Evolutionary conservation across 1,139 yeast genomes (phyloP), one percentile per base, ranked within the genome.

Genomic region (Saccharomyces hybrid): DNA sequence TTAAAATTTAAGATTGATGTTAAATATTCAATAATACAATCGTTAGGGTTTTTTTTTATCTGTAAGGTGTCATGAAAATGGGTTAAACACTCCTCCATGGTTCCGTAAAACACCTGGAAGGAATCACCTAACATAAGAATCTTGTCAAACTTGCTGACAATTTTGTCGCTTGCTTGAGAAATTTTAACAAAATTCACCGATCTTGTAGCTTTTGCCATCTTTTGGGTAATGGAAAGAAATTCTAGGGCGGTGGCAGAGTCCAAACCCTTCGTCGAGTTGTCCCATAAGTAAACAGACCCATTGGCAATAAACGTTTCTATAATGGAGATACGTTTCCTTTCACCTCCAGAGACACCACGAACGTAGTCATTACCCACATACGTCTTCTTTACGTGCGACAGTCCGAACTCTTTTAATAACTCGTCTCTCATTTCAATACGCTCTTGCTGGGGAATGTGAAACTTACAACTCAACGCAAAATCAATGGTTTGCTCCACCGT

Each of bases 211-310:
- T 69, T 71, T 7, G 81, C 77, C 55, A 77, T 70, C 3, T 71
- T 68, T 58, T 77, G 72, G 49, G 78, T 70, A 48, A 79, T 79
- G 53, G 68, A 67, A 11, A 78, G 72, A 59, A 73, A 78, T 59
- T 78, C 82, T 56, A 78, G 71, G 16, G 82, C 82, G 16, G 82
- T 78, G 2, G 81, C 73, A 14, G 82, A 76, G 63, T 76, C 73
- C 44, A 70, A 55, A 61, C 83, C 83, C 61, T 81, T 74, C 8
- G 83, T 78, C 27, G 82, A 79, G 60, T 79, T 79, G 67, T 79
- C 82, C 83, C 82, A 79, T 61, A 79, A 71, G 61, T 77, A 77
- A 34, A 79, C 64, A 32, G 76, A 69, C 46, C 76, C 80, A 52
- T 74, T 69, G 52, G 78, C 75, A 27, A 76, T 75, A 59, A 75